These are phyloP conservation scores for Abelmoschus esculentus DNA, from an alignment of 345 rosid genomes.

Conservation along the genomic window DNA sequence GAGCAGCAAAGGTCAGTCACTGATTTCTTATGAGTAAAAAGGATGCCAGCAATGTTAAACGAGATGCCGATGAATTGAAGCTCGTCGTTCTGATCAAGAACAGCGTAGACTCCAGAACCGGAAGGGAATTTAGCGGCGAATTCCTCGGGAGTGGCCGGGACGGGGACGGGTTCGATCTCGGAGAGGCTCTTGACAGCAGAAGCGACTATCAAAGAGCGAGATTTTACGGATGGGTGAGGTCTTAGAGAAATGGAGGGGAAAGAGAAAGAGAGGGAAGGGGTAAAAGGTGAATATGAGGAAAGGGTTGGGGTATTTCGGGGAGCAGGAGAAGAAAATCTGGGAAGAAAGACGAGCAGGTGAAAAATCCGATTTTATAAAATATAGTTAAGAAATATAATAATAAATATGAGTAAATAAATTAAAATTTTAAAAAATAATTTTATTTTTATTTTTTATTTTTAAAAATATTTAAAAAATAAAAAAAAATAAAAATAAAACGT, in stretches of 20 bases:
- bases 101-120: conserved; percentile 72
- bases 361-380: background rate
- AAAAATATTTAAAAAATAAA: no score
- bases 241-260: conserved; percentile 32
- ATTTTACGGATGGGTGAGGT: conserved; percentile 17
- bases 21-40: conserved; percentile 53
- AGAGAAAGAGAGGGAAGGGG: conserved; percentile 21
- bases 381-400: no score
- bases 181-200: conserved; percentile 43
- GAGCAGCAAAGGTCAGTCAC: conserved; percentile 67
- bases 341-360: conserved; percentile 27
- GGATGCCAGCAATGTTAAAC: conserved; percentile 64
- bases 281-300: conserved; percentile 32
- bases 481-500: no score
- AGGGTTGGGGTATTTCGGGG: conserved; percentile 37
- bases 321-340: conserved; percentile 13
- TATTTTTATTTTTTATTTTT: no score
- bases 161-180: conserved; percentile 30
- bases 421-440: no score
- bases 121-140: conserved; percentile 35
- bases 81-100: conserved; percentile 48
- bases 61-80: conserved; percentile 87
- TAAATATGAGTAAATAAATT: no score
- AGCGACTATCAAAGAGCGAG: conserved; percentile 14
- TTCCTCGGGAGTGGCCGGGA: conserved; percentile 29